Evolutionary conservation across 169 alveolate genomes (phyloP), one percentile per base, ranked within the genome.

Genomic region (Eimeria brunetti): DNA sequence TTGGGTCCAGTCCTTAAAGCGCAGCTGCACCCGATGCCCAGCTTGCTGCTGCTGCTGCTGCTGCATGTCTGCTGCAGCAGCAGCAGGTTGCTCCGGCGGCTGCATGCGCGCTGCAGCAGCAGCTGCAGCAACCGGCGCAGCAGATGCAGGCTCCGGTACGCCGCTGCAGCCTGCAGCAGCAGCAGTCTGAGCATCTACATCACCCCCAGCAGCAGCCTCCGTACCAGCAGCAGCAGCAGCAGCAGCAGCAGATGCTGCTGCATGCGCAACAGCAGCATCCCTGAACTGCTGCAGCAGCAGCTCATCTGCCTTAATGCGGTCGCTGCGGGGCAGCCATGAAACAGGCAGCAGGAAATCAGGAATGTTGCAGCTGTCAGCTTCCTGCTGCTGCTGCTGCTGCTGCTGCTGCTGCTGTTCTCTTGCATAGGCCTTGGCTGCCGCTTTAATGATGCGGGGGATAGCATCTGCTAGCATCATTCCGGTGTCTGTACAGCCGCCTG

Each of bases 311-410:
- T 53, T 46, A 2, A 85, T 85, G 75, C 95, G 85, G 64, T 92
- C 95, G 5, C 62, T 46, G 41, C 95, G 86, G 8, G 95, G 95
- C 51, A 92, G 84, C 95, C 95, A 92, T 30, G 95, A 92, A 49
- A 80, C 67, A 20, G 95, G 95, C 58, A 92, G 33, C 91, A 92
- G 36, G 20, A 81, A 27, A 20, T 36, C 85, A 20, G 95, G 95
- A 30, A 88, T 46, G 80, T 62, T 60, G 69, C 41, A 41, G 46
- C 12, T 53, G 44, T 67, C 85, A 27, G 41, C 64, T n/a, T 67
- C 67, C 33, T 88, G 85, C 46, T 84, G 88, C 20, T 80, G 88
- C 64, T 80, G 88, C 85, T 36, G 85, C n/a, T 41, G 46, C 46
- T 41, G 46, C 46, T 81, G 71, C 89, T 81, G 64, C 69, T 49